Percentiles rank a stretch among this genome's conserved stretches.
Conservation (phyloP, 106 monocot species). For the Xerophyta viscosa region DNA sequence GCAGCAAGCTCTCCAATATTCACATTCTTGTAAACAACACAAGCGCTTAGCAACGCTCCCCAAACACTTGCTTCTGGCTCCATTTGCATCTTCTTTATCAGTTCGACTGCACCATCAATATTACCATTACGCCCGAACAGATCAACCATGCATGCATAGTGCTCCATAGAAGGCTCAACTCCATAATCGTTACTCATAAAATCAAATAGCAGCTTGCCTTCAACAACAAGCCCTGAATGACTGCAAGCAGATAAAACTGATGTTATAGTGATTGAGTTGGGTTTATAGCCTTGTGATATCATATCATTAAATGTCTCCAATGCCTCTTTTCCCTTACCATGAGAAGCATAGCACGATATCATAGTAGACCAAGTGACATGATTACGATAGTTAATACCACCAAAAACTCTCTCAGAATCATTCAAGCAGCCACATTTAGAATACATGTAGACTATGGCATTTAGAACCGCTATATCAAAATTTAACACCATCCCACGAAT, state of each 20-base stretch:
- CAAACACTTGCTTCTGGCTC: conserved; percentile 41
- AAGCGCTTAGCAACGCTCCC: conserved; percentile 59
- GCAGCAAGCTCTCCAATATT: conserved; percentile 55
- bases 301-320: conserved; percentile 33
- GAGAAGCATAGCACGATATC: conserved; percentile 47
- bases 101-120: conserved; percentile 31
- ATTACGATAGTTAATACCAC: conserved; percentile 22
- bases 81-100: conserved; percentile 38
- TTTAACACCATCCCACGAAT: conserved; percentile 15
- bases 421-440: conserved; percentile 42
- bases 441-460: conserved; percentile 70
- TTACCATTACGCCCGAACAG: conserved; percentile 38
- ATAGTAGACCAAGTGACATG: conserved; percentile 47
- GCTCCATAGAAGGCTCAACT: conserved; percentile 29
- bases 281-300: conserved; percentile 21
- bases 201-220: conserved; percentile 24
- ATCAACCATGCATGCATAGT: conserved; percentile 63
- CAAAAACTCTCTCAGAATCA: conserved; percentile 31
- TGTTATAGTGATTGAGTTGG: conserved; percentile 47
- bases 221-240: conserved; percentile 42
- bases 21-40: conserved; percentile 35
- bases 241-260: conserved; percentile 44
- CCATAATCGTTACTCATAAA: conserved; percentile 26
- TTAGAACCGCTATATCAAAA: conserved; percentile 26
- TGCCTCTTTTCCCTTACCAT: conserved; percentile 36